Evolutionary conservation across 805 yeast species (phyloP), one percentile per base, ranked within the genome.

Genomic region (Maudiozyma saulgeensis): DNA sequence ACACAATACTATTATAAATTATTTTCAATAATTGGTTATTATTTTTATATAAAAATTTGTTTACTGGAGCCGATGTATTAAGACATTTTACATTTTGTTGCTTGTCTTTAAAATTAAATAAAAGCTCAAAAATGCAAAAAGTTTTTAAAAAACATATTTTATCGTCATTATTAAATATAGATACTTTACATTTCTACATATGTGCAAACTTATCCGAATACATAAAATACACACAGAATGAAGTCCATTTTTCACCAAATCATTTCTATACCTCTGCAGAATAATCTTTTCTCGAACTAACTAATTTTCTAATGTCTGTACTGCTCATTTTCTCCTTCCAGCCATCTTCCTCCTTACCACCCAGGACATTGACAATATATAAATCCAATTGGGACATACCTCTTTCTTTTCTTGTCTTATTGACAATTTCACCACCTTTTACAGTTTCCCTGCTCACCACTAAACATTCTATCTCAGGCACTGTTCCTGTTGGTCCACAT

Each of bases 401-500:
- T 46, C 77, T 75, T 31, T 75, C 78, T 6, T 50, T 47, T 55
- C 99, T 76, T 38, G 74, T 74, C 13, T 78, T 69, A 60, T 95
- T 93, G 42, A 93, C 83, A 49, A 72, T 71, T 0, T 69, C 76
- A 0, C 87, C 98, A 2, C 98, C 98, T 9, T 73, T 62, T 0
- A 73, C 67, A 0, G 97, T 84, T 59, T 93, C 99, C 42, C 79
- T 73, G 55, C 96, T 87, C 3, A 93, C 80, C 0, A 91, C 81
- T 40, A 93, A 72, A 0, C 89, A 84, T 55, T 90, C 86, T 39
- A 93, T 87, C 45, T 80, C 82, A 13, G 74, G 73, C 2, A 84
- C 74, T 12, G 76, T 74, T 0, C 88, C 96, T 0, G 99, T 89
- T 4, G 98, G 99, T 0, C 99, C 99, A 67, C 95, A 89, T 0